phyloP scores from a whole-genome alignment of 2,329 filamentous ascomycete species.

The Pseudogymnoascus sp. region DNA sequence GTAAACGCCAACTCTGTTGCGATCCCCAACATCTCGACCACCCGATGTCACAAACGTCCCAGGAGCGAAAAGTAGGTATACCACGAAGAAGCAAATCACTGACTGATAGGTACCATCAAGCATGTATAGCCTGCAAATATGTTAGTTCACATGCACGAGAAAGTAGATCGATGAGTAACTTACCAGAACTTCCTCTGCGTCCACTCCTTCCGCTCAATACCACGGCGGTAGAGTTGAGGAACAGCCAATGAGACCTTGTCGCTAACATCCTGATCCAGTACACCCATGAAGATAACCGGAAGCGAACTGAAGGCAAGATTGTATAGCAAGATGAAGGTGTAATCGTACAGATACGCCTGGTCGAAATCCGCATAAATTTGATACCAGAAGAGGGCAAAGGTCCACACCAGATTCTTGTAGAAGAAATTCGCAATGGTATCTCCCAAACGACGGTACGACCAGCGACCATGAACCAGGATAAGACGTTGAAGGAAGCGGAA shows the following conservation, averaged over 20 bases:
- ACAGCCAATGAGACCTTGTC: slow-evolving; percentile 91
- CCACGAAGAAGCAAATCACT: slow-evolving; percentile 85
- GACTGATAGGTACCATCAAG: slow-evolving; percentile 90
- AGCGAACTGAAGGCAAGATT: slow-evolving; percentile 95
- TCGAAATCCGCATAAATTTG: slow-evolving; percentile 94
- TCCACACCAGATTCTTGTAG: slow-evolving; percentile 99
- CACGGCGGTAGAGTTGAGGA: slow-evolving; percentile 87
- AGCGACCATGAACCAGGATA: slow-evolving; percentile 82
- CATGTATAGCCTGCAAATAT: slow-evolving; percentile 71
- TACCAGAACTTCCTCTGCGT: slow-evolving; percentile 95
- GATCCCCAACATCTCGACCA: slow-evolving; percentile 70
- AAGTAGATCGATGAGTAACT: slow-evolving; percentile 26
- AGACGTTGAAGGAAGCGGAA: slow-evolving; percentile 82
- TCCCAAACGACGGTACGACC: slow-evolving; percentile 90
- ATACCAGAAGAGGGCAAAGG: slow-evolving; percentile 94
- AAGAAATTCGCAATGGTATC: slow-evolving; percentile 98
- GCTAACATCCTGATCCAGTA: slow-evolving; percentile 93
- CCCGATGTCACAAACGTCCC: slow-evolving; percentile 63
- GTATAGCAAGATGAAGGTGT: slow-evolving; percentile 94
- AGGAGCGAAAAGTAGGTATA: slow-evolving; percentile 67
- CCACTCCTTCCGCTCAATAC: slow-evolving; percentile 95
- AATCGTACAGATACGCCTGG: slow-evolving; percentile 94
- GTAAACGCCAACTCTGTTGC: slow-evolving; percentile 77
- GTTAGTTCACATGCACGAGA: slow-evolving; percentile 23
- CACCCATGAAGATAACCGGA: slow-evolving; percentile 89